Base-by-base conservation (phyloP, 2,329 filamentous ascomycete genomes). In the Fusarium sp. region DNA sequence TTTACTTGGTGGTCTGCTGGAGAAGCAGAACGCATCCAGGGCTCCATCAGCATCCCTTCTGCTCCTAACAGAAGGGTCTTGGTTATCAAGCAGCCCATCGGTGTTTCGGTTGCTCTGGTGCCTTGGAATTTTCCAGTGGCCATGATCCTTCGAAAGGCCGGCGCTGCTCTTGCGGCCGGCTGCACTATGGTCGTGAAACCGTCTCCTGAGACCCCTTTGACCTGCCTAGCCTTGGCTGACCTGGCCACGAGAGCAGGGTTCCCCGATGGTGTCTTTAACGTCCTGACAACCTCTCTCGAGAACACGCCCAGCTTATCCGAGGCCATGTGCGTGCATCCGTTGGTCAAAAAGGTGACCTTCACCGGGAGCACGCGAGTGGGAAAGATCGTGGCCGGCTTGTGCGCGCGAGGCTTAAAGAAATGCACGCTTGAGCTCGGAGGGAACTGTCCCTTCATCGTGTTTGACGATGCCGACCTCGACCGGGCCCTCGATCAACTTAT, bases 111-210 rank as follows among this genome's bases (percentile, higher is more conserved):
- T 4, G 81, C 80, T 29, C 71, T 83, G 10, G 78, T 83, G 9
- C 81, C 82, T 1, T 83, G 90, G 91, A 92, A 93, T 81, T 93
- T 92, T 74, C 88, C 88, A 18, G 79, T 86, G 20, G 87, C 86
- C 20, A 88, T 90, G 83, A 82, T 87, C 16, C 81, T 86, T n/a
- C 79, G 85, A 27, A 87, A 88, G 68, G 81, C 83, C 6, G 83
- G 81, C 1, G 83, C 90, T 0, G 90, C 89, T 2, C 84, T 94
- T 31, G 93, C 93, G 16, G 92, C 92, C 16, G 93, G 93, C 29
- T 94, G 92, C 81, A 93, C 92, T 2, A 93, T 95, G 90, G 86
- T 95, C 16, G 86, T 89, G n/a, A 94, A 94, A 82, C 91, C 92
- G 2, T 92, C 90, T 7, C 92, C 92, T 0, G 92, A 94, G 80